A percentile compares a stretch with the other conserved stretches of the same genome.
Evolutionary conservation across 1,284 basidiomycete genomes (phyloP).

Genomic region (Mycena sp.): DNA sequence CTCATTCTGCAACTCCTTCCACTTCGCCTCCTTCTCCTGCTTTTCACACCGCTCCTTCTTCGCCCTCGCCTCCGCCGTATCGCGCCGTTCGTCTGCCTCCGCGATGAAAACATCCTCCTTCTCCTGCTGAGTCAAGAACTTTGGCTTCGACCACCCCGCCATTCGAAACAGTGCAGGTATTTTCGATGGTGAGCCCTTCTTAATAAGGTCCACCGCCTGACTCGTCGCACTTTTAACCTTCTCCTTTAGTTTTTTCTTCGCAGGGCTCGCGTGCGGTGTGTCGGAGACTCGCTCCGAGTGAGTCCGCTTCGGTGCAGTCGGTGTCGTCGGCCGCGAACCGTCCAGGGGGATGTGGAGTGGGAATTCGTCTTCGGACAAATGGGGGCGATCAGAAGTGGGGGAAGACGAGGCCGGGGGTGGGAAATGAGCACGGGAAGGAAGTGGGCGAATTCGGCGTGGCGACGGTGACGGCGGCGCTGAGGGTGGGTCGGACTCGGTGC

Average conservation of each 20-base stretch:
- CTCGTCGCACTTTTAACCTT: constrained; percentile 1
- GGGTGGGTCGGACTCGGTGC: neutral
- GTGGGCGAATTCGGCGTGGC: neutral
- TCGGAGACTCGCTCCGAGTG: neutral
- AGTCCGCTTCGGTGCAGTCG: neutral
- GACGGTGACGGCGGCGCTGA: neutral
- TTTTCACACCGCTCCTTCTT: neutral
- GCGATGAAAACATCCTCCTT: neutral
- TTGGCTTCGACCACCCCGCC: constrained; percentile 11
- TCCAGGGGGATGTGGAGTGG: neutral
- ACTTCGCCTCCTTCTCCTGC: neutral
- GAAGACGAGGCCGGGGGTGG: neutral
- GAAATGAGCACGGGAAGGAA: neutral
- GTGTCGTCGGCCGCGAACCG: neutral
- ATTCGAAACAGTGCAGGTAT: constrained; percentile 2
- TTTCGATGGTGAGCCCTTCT: constrained; percentile 5
- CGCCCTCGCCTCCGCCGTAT: neutral
- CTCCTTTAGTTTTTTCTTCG: neutral
- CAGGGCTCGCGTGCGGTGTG: neutral
- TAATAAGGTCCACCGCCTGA: neutral
- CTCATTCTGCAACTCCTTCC: constrained; percentile 11
- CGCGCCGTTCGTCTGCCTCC: constrained; percentile 1
- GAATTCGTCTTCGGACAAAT: neutral
- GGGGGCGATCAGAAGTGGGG: neutral
- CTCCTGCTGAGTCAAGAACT: constrained; percentile 8